Evolutionary conservation across 331 rosid genomes (phyloP).

Genomic region (Quercus tomentella): DNA sequence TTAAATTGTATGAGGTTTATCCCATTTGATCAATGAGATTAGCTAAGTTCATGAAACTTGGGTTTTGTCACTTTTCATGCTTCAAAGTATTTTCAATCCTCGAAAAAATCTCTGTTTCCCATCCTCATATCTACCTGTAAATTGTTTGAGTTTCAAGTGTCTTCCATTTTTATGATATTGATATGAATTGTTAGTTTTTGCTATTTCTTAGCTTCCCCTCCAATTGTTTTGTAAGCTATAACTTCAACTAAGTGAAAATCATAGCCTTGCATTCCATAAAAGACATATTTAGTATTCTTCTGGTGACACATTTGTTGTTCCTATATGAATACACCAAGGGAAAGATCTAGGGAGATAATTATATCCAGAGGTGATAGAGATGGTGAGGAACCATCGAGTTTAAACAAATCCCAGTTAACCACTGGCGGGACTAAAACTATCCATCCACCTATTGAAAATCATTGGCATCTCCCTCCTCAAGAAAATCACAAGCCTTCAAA

Average conservation of each 20-base stretch:
- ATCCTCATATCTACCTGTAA: too few relatives aligned
- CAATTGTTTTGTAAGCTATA: too few relatives aligned
- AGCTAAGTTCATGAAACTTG: too few relatives aligned
- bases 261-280: too few relatives aligned
- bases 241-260: too few relatives aligned
- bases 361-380: conserved; percentile 31
- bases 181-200: too few relatives aligned
- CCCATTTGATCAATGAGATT: too few relatives aligned
- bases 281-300: not conserved
- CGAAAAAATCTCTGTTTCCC: not conserved
- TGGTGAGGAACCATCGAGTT: conserved; percentile 18
- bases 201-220: too few relatives aligned
- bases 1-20: too few relatives aligned
- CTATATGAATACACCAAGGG: conserved; percentile 32
- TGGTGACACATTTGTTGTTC: not conserved
- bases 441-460: conserved; percentile 68
- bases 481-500: conserved; percentile 12
- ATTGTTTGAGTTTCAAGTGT: too few relatives aligned
- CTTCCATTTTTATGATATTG: too few relatives aligned
- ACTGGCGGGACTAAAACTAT: conserved; percentile 27
- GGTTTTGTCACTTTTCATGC: not conserved
- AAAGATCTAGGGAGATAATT: conserved; percentile 23
- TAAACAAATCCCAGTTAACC: conserved; percentile 3
- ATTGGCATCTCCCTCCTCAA: conserved; percentile 51
- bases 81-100: not conserved